Conservation (phyloP, 306 rosid genomes). For the Argentina anserina region DNA sequence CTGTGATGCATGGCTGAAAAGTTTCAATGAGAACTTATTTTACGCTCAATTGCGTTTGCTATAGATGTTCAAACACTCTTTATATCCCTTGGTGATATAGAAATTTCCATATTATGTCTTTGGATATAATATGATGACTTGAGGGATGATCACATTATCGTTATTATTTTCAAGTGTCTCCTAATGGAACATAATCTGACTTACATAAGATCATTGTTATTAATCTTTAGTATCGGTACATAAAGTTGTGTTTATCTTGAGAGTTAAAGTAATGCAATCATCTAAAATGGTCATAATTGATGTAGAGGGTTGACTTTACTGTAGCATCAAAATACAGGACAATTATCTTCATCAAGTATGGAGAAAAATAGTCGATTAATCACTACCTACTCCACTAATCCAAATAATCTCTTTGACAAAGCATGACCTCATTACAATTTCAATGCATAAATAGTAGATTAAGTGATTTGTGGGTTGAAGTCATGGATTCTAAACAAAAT, state of each 20-base stretch:
- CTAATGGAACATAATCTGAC: too few species aligned
- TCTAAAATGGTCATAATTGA: not conserved
- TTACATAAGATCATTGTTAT: not conserved
- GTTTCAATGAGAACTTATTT: too few species aligned
- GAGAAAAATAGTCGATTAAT: not conserved
- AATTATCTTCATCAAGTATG: not conserved
- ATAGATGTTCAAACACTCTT: too few species aligned
- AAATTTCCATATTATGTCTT: too few species aligned
- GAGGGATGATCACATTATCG: too few species aligned
- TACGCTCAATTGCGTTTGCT: too few species aligned
- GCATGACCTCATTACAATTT: not conserved
- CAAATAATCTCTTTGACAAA: not conserved
- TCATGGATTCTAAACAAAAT: not conserved
- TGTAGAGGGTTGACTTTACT: slow-evolving; percentile 2
- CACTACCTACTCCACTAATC: not conserved
- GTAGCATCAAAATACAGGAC: too few species aligned
- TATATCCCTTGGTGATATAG: too few species aligned
- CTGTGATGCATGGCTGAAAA: too few species aligned
- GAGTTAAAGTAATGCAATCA: not conserved
- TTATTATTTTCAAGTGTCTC: too few species aligned
- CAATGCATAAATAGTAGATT: not conserved
- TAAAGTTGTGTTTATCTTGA: not conserved
- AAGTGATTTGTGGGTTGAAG: not conserved
- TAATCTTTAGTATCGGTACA: not conserved
- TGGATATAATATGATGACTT: too few species aligned